Evolutionary conservation across 768 basidiomycete species (phyloP), one percentile per base, ranked within the genome.

Genomic region (Mycena crocata): DNA sequence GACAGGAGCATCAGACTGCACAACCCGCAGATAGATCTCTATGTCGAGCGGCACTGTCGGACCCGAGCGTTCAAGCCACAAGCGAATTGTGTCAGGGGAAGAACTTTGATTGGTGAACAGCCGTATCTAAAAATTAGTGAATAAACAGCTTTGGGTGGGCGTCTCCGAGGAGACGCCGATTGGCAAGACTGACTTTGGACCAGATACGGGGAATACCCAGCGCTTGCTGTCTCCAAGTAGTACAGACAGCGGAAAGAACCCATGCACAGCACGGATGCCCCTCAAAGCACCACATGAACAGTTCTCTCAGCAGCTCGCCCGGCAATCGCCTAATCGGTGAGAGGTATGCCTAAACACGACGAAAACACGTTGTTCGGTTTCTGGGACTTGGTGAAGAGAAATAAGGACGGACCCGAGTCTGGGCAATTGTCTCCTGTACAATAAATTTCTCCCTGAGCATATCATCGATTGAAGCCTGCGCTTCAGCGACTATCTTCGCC

Each of bases 41-140:
- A 94, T 92, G 74, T 93, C 93, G 12, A 94, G 84, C 8, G 93
- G 90, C 8, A 89, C 87, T 6, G 78, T 84, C 56, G 83, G 80
- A 21, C 93, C 93, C 15, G 93, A 91, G 30, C 93, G 89, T 75
- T 93, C 92, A 0, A 94, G 83, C 93, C 93, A 94, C 14, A 94
- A 83, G 10, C 93, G 89, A 52, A 94, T 86, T 7, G 90, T 93
- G 73, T 94, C 93, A 30, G 93, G 87, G 31, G 92, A 91, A 12
- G 90, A 82, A 42, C 86, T 82, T 65, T 89, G 90, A 31, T 86
- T 89, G 24, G 92, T 92, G 46, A 89, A 81, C 44, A 94, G 86
- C 23, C 91, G 90, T 71, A 94, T 92, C 91, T 92, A 75, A 45
- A 71, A 56, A 32, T 24, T 23, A 39, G 2, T 51, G 39, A 54